Percentiles rank a stretch among this genome's conserved stretches.
These are phyloP conservation scores for Apiotrichum akiyoshidainum DNA, from an alignment of 1,284 basidiomycete genomes.

Conservation along the genomic window DNA sequence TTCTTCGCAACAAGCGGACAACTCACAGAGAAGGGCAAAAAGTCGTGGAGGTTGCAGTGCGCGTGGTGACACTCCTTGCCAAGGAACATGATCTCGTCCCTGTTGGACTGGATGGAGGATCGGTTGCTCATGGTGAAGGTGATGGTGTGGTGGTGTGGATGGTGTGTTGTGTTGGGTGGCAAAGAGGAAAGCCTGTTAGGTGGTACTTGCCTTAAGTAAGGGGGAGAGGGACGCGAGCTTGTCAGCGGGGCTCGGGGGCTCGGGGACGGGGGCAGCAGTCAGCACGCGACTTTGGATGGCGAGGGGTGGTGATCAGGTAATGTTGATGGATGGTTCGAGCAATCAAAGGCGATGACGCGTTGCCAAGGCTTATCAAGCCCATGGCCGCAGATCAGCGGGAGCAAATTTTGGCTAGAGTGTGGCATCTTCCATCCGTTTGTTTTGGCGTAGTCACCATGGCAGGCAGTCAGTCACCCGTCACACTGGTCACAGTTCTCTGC, in stretches of 20 bases:
- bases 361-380: neutral
- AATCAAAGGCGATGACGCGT: neutral
- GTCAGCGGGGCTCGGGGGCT: neutral
- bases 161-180: neutral
- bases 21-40: slow-evolving; percentile 49
- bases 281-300: neutral
- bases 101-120: slow-evolving; percentile 14
- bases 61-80: slow-evolving; percentile 47
- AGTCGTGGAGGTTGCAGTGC: slow-evolving; percentile 49
- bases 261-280: neutral
- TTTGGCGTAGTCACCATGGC: no score
- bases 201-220: neutral
- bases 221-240: no score
- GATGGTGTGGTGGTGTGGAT: neutral
- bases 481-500: no score
- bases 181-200: neutral
- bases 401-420: neutral
- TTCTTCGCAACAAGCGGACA: neutral
- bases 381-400: neutral
- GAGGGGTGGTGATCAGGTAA: neutral
- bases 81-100: slow-evolving; percentile 47
- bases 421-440: neutral
- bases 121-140: slow-evolving; percentile 12
- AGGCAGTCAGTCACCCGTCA: no score
- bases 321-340: neutral